Conservation (phyloP, 352 stramenopile species). For the Globisporangium echinulatum region DNA sequence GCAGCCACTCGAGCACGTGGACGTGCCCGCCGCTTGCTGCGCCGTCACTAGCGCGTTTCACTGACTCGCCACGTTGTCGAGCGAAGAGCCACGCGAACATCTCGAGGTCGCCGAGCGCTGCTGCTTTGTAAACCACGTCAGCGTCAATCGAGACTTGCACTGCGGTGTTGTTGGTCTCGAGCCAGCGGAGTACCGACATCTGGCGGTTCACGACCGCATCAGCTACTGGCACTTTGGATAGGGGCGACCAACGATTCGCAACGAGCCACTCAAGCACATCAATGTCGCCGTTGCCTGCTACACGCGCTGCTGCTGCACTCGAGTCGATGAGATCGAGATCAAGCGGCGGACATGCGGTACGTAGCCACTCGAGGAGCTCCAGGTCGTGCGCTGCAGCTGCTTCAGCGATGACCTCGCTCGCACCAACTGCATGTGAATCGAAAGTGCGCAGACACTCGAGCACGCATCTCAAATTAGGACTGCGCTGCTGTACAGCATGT, state of each 20-base stretch:
- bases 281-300: neutral
- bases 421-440: neutral
- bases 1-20: neutral
- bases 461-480: neutral
- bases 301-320: neutral
- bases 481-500: neutral
- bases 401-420: neutral
- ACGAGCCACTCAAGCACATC: neutral
- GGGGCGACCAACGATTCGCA: neutral
- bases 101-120: neutral
- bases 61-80: neutral
- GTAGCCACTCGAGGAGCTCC: neutral
- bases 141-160: too few species aligned
- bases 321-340: neutral
- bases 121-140: too few species aligned
- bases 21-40: neutral
- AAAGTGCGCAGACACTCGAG: neutral
- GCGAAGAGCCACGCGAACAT: neutral
- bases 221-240: neutral
- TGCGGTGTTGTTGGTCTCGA: neutral
- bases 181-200: neutral
- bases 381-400: neutral
- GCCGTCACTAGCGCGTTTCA: neutral
- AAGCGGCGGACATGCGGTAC: neutral
- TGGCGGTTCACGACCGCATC: neutral